Conservation (phyloP, 2,329 filamentous ascomycete species). For the Nannizzia gypsea region DNA sequence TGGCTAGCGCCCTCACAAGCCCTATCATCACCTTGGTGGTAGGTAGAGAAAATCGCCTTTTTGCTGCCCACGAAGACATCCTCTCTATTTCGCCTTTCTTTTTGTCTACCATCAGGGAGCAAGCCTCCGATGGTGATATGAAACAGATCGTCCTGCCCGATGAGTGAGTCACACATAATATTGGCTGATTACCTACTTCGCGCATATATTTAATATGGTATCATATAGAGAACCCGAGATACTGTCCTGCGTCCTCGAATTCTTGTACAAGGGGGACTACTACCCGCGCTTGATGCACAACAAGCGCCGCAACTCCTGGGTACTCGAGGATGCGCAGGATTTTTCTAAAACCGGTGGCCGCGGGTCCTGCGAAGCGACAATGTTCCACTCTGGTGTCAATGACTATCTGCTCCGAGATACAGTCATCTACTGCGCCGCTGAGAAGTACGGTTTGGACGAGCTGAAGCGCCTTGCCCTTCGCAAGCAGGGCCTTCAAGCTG, state of each 20-base stretch:
- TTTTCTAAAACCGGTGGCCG: constrained; percentile 45
- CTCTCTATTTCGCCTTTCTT: constrained; percentile 79
- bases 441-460: constrained; percentile 81
- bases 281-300: constrained; percentile 79
- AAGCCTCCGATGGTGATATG: constrained; percentile 57
- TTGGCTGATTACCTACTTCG: not conserved
- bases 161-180: constrained; percentile 31
- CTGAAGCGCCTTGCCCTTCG: constrained; percentile 82
- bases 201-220: constrained; percentile 5
- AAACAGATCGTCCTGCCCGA: constrained; percentile 68
- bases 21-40: constrained; percentile 81
- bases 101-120: constrained; percentile 55
- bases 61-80: constrained; percentile 90
- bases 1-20: constrained; percentile 41
- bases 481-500: constrained; percentile 88
- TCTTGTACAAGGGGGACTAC: constrained; percentile 94
- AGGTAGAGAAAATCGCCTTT: constrained; percentile 73
- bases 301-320: constrained; percentile 76
- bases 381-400: constrained; percentile 62
- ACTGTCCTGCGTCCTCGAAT: constrained; percentile 88
- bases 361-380: constrained; percentile 59
- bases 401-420: constrained; percentile 81
- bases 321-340: constrained; percentile 62
- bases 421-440: constrained; percentile 84
- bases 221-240: constrained; percentile 74